Evolutionary conservation across 768 basidiomycete genomes (phyloP), one percentile per base, ranked within the genome.

Genomic region (Nidula microcarpa): DNA sequence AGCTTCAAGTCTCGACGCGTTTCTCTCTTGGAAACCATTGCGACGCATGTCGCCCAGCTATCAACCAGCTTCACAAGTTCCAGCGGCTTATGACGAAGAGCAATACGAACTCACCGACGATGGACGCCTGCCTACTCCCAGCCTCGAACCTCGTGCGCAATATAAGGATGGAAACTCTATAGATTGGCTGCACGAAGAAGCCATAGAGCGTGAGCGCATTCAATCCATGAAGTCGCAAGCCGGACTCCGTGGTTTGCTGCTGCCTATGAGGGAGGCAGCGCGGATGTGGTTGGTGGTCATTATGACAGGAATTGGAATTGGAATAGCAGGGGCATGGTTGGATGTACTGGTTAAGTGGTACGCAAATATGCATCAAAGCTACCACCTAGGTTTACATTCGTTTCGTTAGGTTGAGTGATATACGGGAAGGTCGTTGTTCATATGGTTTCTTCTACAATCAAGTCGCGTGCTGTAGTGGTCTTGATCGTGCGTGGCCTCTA

Each of bases 261-360:
- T 76, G 10, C 81, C 82, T 2, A 67, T 84, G 39, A 53, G 81
- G 44, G 85, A 88, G 57, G 79, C 81, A 18, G 72, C 77, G 6
- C 73, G 79, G 45, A 75, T 84, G 65, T 88, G 86, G 86, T 68
- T 87, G 18, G 78, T 88, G n/a, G 76, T 87, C 9, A 76, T 86
- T 55, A 56, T 78, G 47, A 86, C 86, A 16, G 87, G 86, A 8
- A 60, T 85, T 16, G 86, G 85, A 1, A 80, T 88, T 43, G 87
- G 87, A 4, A 68, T 86, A 8, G 77, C 80, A 17, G 87, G 87
- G 23, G 87, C 84, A 3, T 87, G 82, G 81, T 60, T 89, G 53
- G 87, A 89, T 68, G 80, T 89, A 6, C 68, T 89, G 37, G 87
- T 89, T 6, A 83, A 82, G 69, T 89, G 87, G 87, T 87, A 64